Evolutionary conservation across 129 eudicot species (phyloP), one percentile per base, ranked within the genome.

Genomic region (Flaveria robusta): DNA sequence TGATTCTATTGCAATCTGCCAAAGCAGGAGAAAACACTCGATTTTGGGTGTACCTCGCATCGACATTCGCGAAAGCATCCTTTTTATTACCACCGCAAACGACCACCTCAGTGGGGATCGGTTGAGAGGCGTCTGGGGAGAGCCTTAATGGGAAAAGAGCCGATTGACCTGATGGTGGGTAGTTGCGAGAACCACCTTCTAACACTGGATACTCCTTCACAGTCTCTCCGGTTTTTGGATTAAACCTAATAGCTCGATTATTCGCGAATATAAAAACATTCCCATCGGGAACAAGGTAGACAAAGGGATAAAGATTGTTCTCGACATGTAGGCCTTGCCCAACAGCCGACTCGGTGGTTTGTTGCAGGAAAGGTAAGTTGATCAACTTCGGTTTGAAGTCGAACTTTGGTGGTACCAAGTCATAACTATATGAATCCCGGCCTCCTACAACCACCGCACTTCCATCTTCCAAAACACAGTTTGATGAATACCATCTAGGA

Each of bases 231-330:
- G 84, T 81, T 16, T 47, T 14, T 0, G 92, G 89, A 55, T 91
- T 73, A 24, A 94, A 56, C 2, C 86, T 51, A 42, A 89, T 77
- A 65, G 93, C 82, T 1, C 85, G 85, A 58, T 83, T 75, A 71
- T 91, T 94, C 20, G 96, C 96, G 20, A 91, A 91, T 60, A 94
- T 51, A 83, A 88, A 91, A 20, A 88, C 75, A 72, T 89, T 87
- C 0, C 97, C 97, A 19, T 86, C 92, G 0, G 96, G 93, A 23
- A 82, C 77, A 1, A 89, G 83, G 82, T 60, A 81, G 5, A 86
- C 47, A 65, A 91, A 94, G 0, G 98, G 98, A 64, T 91, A 94
- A 14, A 94, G 90, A 27, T 91, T 91, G 85, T 94, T 94, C 78
- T 94, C 98, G 19, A 80, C 68, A 9, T 52, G 62, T 1, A 49